Evolutionary conservation across 2,329 filamentous ascomycete species (phyloP).

Genomic region (Pseudogymnoascus sp.): DNA sequence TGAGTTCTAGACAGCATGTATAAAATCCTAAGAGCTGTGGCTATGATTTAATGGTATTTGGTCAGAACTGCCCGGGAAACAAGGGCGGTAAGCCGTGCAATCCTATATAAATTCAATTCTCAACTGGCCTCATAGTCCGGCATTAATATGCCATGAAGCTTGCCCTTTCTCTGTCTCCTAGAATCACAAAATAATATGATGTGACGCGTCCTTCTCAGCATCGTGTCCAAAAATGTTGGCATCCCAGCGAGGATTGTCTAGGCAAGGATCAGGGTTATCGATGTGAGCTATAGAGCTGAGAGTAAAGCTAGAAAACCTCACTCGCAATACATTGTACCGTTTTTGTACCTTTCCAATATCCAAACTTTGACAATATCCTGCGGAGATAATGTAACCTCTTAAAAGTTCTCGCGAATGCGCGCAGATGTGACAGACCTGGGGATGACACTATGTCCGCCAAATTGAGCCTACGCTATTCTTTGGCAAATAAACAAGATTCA

Average conservation of each 20-base stretch:
- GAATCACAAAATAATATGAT: conserved; percentile 35
- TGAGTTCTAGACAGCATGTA: not conserved
- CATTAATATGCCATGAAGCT: not conserved
- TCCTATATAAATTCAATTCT: not conserved
- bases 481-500: conserved; percentile 38
- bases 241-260: conserved; percentile 45
- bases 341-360: conserved; percentile 45
- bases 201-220: conserved; percentile 40
- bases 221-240: conserved; percentile 48
- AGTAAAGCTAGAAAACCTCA: conserved; percentile 1
- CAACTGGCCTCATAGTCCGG: not conserved
- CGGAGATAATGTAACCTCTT: conserved; percentile 52
- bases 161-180: not conserved
- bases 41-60: not conserved
- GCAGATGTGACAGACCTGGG: conserved; percentile 63
- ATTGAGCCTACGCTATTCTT: conserved; percentile 47
- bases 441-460: conserved; percentile 59
- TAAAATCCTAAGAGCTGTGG: not conserved
- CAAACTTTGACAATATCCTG: conserved; percentile 52
- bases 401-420: conserved; percentile 62
- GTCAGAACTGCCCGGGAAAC: not conserved
- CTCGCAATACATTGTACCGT: conserved; percentile 41
- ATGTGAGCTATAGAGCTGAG: not conserved
- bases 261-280: not conserved
- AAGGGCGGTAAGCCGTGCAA: not conserved